These are phyloP conservation scores for Kwoniella shivajii DNA, from an alignment of 1,284 basidiomycete species.

Conservation along the genomic window DNA sequence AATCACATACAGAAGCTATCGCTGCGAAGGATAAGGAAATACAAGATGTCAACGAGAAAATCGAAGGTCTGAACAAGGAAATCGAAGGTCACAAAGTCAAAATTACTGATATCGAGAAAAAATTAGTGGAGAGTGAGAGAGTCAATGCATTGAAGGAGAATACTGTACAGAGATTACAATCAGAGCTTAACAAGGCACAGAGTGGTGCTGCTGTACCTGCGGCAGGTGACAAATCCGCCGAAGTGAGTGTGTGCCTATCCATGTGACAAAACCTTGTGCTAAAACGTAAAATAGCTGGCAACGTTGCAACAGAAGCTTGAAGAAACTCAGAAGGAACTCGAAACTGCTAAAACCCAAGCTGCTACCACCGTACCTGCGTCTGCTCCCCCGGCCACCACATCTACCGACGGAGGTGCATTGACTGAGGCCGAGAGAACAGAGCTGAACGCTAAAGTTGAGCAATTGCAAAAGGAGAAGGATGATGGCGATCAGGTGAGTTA, in stretches of 20 bases:
- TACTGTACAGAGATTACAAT: constrained; percentile 36
- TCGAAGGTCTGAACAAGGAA: constrained; percentile 26
- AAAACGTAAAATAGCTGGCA: constrained; percentile 23
- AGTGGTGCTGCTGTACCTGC: constrained; percentile 12
- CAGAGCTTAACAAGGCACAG: constrained; percentile 35
- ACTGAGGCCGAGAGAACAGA: constrained; percentile 19
- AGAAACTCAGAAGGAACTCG: constrained; percentile 43
- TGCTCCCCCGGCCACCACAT: constrained; percentile 3
- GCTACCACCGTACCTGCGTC: constrained; percentile 12
- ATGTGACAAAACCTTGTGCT: not conserved
- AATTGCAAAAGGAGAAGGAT: constrained; percentile 23
- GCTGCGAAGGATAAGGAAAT: constrained; percentile 35
- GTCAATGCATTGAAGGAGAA: constrained; percentile 30
- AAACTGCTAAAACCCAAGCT: constrained; percentile 32
- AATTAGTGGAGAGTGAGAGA: constrained; percentile 29
- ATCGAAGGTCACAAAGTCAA: constrained; percentile 33
- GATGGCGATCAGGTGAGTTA: constrained; percentile 24
- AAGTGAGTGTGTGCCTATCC: constrained; percentile 24
- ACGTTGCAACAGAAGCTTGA: constrained; percentile 36
- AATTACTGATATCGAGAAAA: constrained; percentile 37
- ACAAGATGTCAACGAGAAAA: constrained; percentile 23
- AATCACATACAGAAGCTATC: constrained; percentile 9
- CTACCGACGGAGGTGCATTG: constrained; percentile 1
- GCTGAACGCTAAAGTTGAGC: constrained; percentile 16
- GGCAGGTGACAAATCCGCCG: constrained; percentile 17